Evolutionary conservation across 108 stramenopile species (phyloP).

Genomic region (Stephanodiscus triporus): DNA sequence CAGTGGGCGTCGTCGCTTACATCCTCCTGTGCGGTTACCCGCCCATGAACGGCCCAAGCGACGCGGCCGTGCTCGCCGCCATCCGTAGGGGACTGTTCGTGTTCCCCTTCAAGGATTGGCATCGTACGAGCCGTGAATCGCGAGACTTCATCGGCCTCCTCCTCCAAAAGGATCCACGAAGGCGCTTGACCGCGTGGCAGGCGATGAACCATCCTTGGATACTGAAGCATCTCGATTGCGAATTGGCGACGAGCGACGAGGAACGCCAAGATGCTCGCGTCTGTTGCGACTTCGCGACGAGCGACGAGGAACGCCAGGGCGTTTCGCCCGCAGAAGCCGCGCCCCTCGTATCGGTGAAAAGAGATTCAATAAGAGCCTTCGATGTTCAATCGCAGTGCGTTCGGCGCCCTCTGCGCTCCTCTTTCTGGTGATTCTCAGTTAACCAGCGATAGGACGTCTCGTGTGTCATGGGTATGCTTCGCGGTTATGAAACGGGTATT

Average conservation of each 20-base stretch:
- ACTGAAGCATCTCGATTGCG: background rate
- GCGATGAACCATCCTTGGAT: constrained; percentile 58
- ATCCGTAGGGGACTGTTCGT: constrained; percentile 11
- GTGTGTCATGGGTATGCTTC: no score
- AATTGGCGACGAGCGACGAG: background rate
- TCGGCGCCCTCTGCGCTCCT: no score
- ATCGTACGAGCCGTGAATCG: constrained; percentile 42
- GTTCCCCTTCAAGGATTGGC: constrained; percentile 55
- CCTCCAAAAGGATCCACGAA: constrained; percentile 45
- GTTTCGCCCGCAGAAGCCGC: constrained; percentile 14
- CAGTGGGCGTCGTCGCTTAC: constrained; percentile 74
- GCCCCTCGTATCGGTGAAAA: background rate
- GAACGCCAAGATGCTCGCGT: no score
- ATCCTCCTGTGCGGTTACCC: constrained; percentile 82
- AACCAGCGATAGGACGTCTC: no score
- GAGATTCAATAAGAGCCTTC: background rate
- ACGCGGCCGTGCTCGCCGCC: constrained; percentile 34
- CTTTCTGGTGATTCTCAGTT: no score
- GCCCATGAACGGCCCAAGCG: constrained; percentile 42
- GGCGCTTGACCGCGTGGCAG: constrained; percentile 43
- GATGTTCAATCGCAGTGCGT: no score
- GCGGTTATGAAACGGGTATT: no score
- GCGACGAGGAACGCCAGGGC: constrained; percentile 3
- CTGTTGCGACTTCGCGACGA: no score
- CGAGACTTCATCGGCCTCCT: constrained; percentile 50